These are phyloP conservation scores for Lactarius deliciosus DNA, from an alignment of 768 basidiomycete genomes.

Conservation along the genomic window DNA sequence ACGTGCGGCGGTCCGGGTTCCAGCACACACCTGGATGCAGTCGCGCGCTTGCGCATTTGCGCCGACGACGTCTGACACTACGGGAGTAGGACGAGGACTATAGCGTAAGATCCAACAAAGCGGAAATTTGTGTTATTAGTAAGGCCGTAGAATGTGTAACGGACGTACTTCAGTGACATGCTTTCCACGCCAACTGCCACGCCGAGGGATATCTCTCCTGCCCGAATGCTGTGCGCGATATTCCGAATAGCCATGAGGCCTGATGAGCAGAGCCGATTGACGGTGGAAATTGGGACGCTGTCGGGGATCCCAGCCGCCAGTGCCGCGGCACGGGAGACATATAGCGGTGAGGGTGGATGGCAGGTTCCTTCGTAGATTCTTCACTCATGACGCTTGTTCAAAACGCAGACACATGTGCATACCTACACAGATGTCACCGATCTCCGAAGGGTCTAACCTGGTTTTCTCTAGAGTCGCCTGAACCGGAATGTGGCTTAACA, in stretches of 20 bases:
- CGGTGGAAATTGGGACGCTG: conserved; percentile 81
- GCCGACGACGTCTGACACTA: conserved; percentile 57
- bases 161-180: conserved; percentile 70
- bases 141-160: conserved; percentile 32
- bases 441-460: conserved; percentile 63
- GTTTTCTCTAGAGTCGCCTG: conserved; percentile 70
- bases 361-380: conserved; percentile 59
- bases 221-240: conserved; percentile 83
- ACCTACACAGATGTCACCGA: conserved; percentile 88
- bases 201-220: conserved; percentile 83
- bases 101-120: conserved; percentile 19
- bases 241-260: conserved; percentile 91
- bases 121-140: not conserved
- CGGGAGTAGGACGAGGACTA: conserved; percentile 75
- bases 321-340: conserved; percentile 82
- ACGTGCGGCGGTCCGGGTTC: not conserved
- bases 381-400: not conserved
- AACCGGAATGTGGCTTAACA: not conserved
- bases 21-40: conserved; percentile 59
- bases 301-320: conserved; percentile 87
- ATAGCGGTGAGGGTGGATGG: conserved; percentile 79
- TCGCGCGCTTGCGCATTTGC: conserved; percentile 66
- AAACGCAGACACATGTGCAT: conserved; percentile 30
- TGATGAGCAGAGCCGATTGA: conserved; percentile 90
- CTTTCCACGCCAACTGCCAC: conserved; percentile 82